A percentile compares a stretch with the other conserved stretches of the same genome.
Conservation (phyloP, 2,329 filamentous ascomycete genomes). For the Talaromyces rugulosus region DNA sequence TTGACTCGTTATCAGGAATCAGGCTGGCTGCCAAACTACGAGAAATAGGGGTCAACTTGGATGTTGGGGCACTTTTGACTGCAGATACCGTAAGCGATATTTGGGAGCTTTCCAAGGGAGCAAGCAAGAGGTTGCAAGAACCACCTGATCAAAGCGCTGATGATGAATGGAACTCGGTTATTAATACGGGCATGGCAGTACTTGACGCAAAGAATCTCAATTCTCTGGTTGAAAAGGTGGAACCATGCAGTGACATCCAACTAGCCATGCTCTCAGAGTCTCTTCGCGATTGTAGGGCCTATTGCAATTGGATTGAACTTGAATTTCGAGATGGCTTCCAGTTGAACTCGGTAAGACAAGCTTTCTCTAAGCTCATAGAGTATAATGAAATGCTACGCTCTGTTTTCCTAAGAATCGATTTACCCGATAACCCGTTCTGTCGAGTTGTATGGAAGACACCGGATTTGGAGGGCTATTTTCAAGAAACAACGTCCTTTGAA, state of each 20-base stretch:
- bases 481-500: slow-evolving; percentile 34
- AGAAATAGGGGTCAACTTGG: slow-evolving; percentile 50
- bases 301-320: slow-evolving; percentile 75
- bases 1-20: slow-evolving; percentile 65
- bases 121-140: slow-evolving; percentile 2
- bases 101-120: slow-evolving; percentile 25
- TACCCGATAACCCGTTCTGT: slow-evolving; percentile 47
- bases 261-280: slow-evolving; percentile 78
- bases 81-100: slow-evolving; percentile 46
- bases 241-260: slow-evolving; percentile 70
- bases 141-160: slow-evolving; percentile 3
- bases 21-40: slow-evolving; percentile 62
- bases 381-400: slow-evolving; percentile 67
- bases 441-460: slow-evolving; percentile 60
- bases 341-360: slow-evolving; percentile 41
- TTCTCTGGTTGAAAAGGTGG: slow-evolving; percentile 32
- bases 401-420: slow-evolving; percentile 60
- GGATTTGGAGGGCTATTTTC: slow-evolving; percentile 44
- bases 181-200: slow-evolving; percentile 32
- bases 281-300: slow-evolving; percentile 53
- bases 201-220: slow-evolving; percentile 34
- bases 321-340: slow-evolving; percentile 43
- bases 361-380: slow-evolving; percentile 48
- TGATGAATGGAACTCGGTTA: slow-evolving; percentile 19
- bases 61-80: slow-evolving; percentile 59